Conservation (phyloP, 352 stramenopile genomes). For the Phytophthora cryptogea region DNA sequence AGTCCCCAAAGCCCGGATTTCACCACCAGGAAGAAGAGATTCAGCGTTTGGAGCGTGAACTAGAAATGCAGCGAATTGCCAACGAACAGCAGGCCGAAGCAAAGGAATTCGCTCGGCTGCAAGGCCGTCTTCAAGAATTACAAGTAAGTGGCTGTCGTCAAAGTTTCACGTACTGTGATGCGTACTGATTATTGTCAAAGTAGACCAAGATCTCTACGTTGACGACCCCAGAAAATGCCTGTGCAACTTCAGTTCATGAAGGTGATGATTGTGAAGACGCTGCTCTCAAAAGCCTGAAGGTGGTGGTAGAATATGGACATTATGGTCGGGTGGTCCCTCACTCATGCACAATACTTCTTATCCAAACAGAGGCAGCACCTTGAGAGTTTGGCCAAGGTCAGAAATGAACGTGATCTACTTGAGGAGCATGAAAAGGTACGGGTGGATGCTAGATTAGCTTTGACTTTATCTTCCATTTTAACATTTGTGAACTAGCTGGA, state of each 20-base stretch:
- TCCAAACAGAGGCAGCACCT: conserved; percentile 40
- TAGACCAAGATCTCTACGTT: conserved; percentile 36
- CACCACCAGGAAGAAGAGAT: conserved; percentile 33
- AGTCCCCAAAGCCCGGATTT: conserved; percentile 6
- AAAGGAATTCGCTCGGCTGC: conserved; percentile 32
- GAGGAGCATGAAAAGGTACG: conserved; percentile 68
- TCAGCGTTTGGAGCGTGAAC: conserved; percentile 30
- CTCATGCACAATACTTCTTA: not conserved
- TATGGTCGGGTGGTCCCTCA: not conserved
- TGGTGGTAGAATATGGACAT: conserved; percentile 6
- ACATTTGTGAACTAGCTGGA: conserved; percentile 37
- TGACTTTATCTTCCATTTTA: not conserved
- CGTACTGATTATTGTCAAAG: conserved; percentile 30
- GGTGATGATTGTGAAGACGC: conserved; percentile 27
- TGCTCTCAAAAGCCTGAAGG: conserved; percentile 46
- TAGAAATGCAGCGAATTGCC: conserved; percentile 23
- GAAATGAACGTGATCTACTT: conserved; percentile 58
- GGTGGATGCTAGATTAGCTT: not conserved
- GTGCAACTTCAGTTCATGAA: not conserved
- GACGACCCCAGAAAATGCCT: conserved; percentile 11
- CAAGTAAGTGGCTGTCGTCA: conserved; percentile 23
- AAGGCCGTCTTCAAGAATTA: conserved; percentile 26
- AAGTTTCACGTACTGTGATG: conserved; percentile 4
- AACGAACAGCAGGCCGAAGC: conserved; percentile 26
- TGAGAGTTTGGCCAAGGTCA: conserved; percentile 47